These are phyloP conservation scores for Hypholoma sublateritium DNA, from an alignment of 768 basidiomycete genomes.

Conservation along the genomic window DNA sequence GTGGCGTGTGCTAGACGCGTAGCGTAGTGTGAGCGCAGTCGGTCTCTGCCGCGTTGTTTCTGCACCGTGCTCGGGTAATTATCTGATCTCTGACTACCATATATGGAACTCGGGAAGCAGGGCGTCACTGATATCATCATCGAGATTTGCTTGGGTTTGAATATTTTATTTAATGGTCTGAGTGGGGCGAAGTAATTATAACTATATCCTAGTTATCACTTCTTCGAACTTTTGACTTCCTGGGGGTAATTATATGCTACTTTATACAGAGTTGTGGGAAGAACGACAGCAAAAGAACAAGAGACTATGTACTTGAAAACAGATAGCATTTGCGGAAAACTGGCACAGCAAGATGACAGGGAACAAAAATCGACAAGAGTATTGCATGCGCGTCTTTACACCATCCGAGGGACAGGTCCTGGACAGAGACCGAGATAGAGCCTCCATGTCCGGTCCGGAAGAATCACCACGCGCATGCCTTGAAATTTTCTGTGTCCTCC, in stretches of 20 bases:
- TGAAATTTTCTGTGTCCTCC: constrained; percentile 46
- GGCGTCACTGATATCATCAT: background rate
- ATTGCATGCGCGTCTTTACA: background rate
- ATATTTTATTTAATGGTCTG: background rate
- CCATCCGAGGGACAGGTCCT: constrained; percentile 17
- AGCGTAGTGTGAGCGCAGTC: too few species aligned
- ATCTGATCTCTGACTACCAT: constrained; percentile 1
- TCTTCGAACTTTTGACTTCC: background rate
- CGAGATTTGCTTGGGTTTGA: background rate
- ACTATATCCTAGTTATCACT: background rate
- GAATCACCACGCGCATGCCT: constrained; percentile 39
- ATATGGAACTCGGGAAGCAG: background rate
- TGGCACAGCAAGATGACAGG: too few species aligned
- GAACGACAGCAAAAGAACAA: too few species aligned
- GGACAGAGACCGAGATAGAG: constrained; percentile 46
- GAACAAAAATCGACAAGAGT: too few species aligned
- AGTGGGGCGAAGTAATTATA: background rate
- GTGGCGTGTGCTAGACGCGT: background rate
- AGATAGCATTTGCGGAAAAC: too few species aligned
- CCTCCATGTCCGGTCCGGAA: constrained; percentile 40
- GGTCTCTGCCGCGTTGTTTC: background rate
- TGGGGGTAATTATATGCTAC: too few species aligned
- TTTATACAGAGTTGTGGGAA: too few species aligned
- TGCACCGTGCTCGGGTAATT: background rate
- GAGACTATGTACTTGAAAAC: too few species aligned